Evolutionary conservation across 1,139 yeast genomes (phyloP), one percentile per base, ranked within the genome.

Genomic region (Wickerhamomyces sp.): DNA sequence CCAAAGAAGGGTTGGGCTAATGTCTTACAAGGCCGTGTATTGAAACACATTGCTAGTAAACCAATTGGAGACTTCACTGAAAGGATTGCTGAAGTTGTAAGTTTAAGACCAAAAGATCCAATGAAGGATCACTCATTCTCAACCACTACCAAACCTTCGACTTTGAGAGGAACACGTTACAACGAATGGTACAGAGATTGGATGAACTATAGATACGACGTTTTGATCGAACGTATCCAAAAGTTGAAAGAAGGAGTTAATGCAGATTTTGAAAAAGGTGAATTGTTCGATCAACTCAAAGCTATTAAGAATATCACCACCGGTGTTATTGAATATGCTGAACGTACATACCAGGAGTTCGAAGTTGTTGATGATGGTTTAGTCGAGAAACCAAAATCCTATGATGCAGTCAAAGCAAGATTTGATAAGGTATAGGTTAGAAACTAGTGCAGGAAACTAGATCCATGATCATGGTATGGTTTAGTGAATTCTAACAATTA

Each of bases 1-100:
- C 82, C 82, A 16, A 67, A 67, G 28, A 61, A 58, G 49, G 82
- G 83, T 3, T 69, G 68, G 48, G 81, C 77, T n/a, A 64, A 70
- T 31, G 70, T 77, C 20, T 62, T 77, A 39, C 82, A 76, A 55
- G 82, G 83, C 7, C 64, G 81, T 42, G 56, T 69, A 34, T 63
- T 77, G 38, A 65, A 66, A 46, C 82, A 77, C 51, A 65, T 76
- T 54, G 82, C 81, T n/a, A 75, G 79, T 24, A 61, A 63, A 39
- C 81, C 82, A 12, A 38, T 62, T 29, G 81, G 80, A 5, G 40
- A 45, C 22, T 61, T 65, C 41, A 55, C 68, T 25, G 83, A 76
- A 54, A 65, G 82, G 58, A 74, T 77, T 43, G 76, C 82, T 8
- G 63, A 70, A 40, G 75, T 72, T 21, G 64, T 69, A 10, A 61